Percentiles rank a stretch among this genome's conserved stretches.
These are phyloP conservation scores for Aureobasidium subglaciale DNA, from an alignment of 2,329 filamentous ascomycete species.

Conservation along the genomic window DNA sequence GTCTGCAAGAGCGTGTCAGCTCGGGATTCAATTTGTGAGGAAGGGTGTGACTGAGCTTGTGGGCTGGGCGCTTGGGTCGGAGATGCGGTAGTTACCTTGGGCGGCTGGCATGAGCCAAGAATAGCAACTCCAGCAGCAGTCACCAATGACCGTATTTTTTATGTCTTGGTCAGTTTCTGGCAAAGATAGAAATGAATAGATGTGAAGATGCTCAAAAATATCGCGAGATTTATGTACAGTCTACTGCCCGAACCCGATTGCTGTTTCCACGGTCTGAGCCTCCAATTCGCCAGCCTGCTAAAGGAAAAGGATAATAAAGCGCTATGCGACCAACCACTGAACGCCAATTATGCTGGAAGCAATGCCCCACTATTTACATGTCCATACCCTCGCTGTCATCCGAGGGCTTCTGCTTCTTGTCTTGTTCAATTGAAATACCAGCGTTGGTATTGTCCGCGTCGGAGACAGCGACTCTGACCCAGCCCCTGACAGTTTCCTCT, in stretches of 20 bases:
- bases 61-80: not conserved
- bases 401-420: conserved; percentile 17
- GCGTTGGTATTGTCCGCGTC: not conserved
- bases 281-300: not conserved
- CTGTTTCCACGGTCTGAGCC: not conserved
- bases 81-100: not conserved
- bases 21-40: not conserved
- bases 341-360: not conserved
- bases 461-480: conserved; percentile 9
- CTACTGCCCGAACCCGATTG: not conserved
- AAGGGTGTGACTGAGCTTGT: not conserved
- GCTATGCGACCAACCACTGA: not conserved
- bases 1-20: not conserved
- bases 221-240: not conserved
- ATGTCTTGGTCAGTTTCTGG: not conserved
- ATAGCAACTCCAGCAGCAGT: not conserved
- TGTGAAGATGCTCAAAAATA: not conserved
- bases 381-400: conserved; percentile 16
- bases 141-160: no score
- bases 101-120: not conserved
- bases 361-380: conserved; percentile 3
- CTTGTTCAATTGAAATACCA: conserved; percentile 25
- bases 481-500: conserved; percentile 14
- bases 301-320: not conserved
- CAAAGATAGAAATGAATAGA: not conserved